A percentile compares a stretch with the other conserved stretches of the same genome.
phyloP scores from a whole-genome alignment of 202 grass and related monocot genomes.

The Schoenoplectus tabernaemontani region DNA sequence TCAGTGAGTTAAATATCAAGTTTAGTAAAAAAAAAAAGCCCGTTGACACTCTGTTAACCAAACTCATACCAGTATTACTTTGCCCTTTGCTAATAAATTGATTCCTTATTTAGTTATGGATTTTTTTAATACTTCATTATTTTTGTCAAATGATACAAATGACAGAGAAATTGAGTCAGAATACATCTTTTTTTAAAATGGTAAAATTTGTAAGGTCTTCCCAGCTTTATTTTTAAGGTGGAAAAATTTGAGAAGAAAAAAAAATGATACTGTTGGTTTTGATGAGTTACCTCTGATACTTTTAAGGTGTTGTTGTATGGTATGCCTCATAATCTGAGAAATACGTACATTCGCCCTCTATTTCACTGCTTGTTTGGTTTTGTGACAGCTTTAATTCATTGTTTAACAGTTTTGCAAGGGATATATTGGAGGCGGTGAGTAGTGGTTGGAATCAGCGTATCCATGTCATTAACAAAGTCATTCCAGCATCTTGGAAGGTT shows the following conservation, averaged over 20 bases:
- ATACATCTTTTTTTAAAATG: neutral
- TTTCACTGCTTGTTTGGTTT: conserved; percentile 21
- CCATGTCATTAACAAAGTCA: conserved; percentile 70
- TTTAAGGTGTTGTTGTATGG: conserved; percentile 12
- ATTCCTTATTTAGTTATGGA: neutral
- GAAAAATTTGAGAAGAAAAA: no score
- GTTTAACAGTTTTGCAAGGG: conserved; percentile 48
- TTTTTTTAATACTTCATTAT: neutral
- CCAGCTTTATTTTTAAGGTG: neutral
- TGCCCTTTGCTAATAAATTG: neutral
- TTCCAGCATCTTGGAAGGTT: conserved; percentile 96
- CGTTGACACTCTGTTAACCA: neutral
- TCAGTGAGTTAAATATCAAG: neutral
- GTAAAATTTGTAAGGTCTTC: neutral
- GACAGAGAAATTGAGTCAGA: neutral
- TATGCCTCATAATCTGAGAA: neutral
- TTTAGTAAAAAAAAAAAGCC: no score
- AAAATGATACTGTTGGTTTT: neutral
- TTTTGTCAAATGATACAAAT: neutral
- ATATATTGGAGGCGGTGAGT: conserved; percentile 69
- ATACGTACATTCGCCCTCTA: neutral
- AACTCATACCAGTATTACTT: neutral
- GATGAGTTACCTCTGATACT: neutral
- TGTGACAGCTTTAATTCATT: neutral
- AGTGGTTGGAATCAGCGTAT: conserved; percentile 81